Conservation (phyloP, 495 filamentous ascomycete species). For the Daldinia loculata region DNA sequence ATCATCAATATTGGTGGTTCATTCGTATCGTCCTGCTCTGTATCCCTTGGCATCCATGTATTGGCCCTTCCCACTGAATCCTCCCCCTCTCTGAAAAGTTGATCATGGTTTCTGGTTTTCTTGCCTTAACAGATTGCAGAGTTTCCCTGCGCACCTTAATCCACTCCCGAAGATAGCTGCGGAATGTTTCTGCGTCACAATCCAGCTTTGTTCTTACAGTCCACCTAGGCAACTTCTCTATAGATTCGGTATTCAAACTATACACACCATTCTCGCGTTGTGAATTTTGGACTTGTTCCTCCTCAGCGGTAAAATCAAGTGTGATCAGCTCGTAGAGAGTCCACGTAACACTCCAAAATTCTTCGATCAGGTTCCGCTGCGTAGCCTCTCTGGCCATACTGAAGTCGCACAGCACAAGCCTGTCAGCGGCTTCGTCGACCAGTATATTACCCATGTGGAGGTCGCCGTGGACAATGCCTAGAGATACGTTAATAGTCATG, state of each 20-base stretch:
- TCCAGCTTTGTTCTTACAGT: neutral
- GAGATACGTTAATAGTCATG: neutral
- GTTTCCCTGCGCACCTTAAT: neutral
- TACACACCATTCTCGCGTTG: neutral
- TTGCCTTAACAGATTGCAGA: neutral
- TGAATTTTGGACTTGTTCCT: neutral
- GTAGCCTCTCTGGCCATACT: neutral
- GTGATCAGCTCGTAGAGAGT: neutral
- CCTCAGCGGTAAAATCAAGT: neutral
- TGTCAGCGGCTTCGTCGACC: constrained; percentile 12
- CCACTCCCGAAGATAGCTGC: neutral
- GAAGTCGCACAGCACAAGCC: neutral
- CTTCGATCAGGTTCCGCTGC: neutral
- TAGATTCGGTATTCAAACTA: neutral
- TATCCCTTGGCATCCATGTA: neutral
- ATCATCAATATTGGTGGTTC: neutral
- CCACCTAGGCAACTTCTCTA: neutral
- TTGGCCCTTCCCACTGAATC: neutral
- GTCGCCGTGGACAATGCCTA: constrained; percentile 4
- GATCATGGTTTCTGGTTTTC: neutral
- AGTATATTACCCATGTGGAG: neutral
- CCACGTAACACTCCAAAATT: neutral
- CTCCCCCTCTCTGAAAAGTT: neutral
- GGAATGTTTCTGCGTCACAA: neutral
- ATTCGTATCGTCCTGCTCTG: neutral